Conservation (phyloP, 2,329 filamentous ascomycete species). For the Colletotrichum sojae region DNA sequence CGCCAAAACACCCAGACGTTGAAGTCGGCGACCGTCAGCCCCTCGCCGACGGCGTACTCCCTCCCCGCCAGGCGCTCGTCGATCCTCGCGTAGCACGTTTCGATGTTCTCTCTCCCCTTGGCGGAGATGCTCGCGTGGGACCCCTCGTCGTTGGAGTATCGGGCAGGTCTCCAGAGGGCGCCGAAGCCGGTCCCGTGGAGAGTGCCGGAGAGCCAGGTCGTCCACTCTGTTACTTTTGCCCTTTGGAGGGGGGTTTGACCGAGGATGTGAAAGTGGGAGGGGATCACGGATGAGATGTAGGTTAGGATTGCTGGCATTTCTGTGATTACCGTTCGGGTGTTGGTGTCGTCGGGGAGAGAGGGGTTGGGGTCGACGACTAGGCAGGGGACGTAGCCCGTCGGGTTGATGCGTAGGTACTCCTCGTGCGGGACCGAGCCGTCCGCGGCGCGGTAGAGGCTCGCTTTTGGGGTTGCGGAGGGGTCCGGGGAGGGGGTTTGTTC, state of each 20-base stretch:
- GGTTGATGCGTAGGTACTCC: constrained; percentile 50
- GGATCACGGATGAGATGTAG: constrained; percentile 48
- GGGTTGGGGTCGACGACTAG: constrained; percentile 44
- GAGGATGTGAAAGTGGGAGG: constrained; percentile 38
- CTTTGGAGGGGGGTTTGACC: constrained; percentile 43
- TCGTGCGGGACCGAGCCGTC: constrained; percentile 50
- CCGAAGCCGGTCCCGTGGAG: constrained; percentile 49
- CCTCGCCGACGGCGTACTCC: not conserved
- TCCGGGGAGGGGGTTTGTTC: not conserved
- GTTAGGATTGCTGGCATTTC: constrained; percentile 51
- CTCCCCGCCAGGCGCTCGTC: constrained; percentile 16
- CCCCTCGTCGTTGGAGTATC: constrained; percentile 46
- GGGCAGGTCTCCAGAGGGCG: constrained; percentile 44
- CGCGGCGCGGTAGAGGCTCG: constrained; percentile 40
- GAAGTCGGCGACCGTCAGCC: not conserved
- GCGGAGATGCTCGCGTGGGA: constrained; percentile 37
- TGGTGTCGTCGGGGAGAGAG: constrained; percentile 33
- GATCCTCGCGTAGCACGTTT: constrained; percentile 41
- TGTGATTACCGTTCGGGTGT: constrained; percentile 43
- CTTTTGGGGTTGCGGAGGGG: constrained; percentile 28
- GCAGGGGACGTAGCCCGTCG: constrained; percentile 49
- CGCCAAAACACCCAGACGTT: constrained; percentile 4
- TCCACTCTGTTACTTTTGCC: constrained; percentile 50
- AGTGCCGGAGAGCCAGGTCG: constrained; percentile 50
- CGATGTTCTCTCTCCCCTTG: constrained; percentile 38